Evolutionary conservation across 116 monocot species (phyloP), one percentile per base, ranked within the genome.

Genomic region (Trichopus zeylanicus): DNA sequence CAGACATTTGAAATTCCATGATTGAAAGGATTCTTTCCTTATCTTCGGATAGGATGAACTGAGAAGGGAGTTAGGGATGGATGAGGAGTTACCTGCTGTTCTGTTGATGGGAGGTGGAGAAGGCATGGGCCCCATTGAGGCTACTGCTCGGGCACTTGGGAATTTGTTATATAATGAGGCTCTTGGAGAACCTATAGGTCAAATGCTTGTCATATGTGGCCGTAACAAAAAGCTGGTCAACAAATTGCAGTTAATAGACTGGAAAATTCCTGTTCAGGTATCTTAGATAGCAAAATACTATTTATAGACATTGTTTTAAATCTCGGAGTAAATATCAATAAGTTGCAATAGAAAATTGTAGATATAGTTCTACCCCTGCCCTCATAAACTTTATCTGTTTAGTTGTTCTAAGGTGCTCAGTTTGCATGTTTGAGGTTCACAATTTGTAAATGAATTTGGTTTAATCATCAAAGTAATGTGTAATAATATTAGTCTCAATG

Each of bases 81-180:
- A 91, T 72, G 85, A 78, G 62, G 73, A 83, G 56, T 65, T 99
- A 53, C 98, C 98, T 66, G 85, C 92, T 61, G 98, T 99, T 49
- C 53, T 99, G 52, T 52, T 99, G 52, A 99, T 99, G 98, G 98
- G 98, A 56, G 98, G 98, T 52, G 98, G 98, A 31, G 98, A 99
- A 68, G 98, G 98, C 46, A 99, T 99, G 98, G 98, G 98, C 25
- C 98, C 98, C 54, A 92, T 99, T 68, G 98, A 99, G 60, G 88
- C 98, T 30, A 99, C 92, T 53, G 98, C 98, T 64, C 72, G 78
- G 23, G 85, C 85, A 31, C 85, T 99, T 69, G 88, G 75, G 7
- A 72, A 88, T 67, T 48, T 66, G 53, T 72, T 98, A 49, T 82
- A 82, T 69, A 75, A 83, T 73, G 87, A 87, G 56, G 56, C 42